These are phyloP conservation scores for Paramyrothecium sp. DNA, from an alignment of 2,329 filamentous ascomycete species.

Conservation along the genomic window DNA sequence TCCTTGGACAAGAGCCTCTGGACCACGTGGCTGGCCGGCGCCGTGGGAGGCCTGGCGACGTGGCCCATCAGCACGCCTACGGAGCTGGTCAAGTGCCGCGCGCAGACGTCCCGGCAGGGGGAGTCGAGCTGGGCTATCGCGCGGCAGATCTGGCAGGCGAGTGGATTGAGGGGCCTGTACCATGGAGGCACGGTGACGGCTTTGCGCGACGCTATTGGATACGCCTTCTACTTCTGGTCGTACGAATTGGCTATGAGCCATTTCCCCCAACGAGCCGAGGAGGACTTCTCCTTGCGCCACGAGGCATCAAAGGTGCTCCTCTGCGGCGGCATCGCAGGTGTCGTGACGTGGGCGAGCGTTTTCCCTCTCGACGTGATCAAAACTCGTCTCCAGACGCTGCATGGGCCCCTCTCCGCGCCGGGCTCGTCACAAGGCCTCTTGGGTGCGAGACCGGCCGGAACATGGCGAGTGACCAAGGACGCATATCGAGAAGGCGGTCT, in stretches of 20 bases:
- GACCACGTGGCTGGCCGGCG: constrained; percentile 77
- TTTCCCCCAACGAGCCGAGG: constrained; percentile 24
- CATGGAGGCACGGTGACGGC: constrained; percentile 79
- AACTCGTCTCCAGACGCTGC: constrained; percentile 82
- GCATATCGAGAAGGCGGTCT: constrained; percentile 65
- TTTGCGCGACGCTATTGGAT: constrained; percentile 83
- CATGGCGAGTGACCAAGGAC: constrained; percentile 62
- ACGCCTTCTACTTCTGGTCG: constrained; percentile 96
- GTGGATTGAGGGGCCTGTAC: constrained; percentile 72
- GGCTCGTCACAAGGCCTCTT: constrained; percentile 14
- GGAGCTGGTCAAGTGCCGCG: constrained; percentile 86
- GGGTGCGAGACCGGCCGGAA: constrained; percentile 32
- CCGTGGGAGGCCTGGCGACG: constrained; percentile 77
- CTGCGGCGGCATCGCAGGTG: constrained; percentile 83
- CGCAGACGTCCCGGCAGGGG: constrained; percentile 59
- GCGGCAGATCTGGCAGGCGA: constrained; percentile 53
- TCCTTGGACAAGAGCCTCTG: constrained; percentile 47
- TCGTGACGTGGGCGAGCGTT: constrained; percentile 85
- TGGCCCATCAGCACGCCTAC: constrained; percentile 87
- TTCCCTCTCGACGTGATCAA: constrained; percentile 93
- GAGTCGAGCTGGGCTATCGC: constrained; percentile 64
- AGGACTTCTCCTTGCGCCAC: constrained; percentile 28
- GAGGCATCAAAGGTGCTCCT: constrained; percentile 66
- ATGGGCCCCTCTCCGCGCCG: constrained; percentile 13
- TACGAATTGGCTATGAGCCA: constrained; percentile 72